Base-by-base conservation (phyloP, 106 monocot genomes). In the Dactylorhiza incarnata region DNA sequence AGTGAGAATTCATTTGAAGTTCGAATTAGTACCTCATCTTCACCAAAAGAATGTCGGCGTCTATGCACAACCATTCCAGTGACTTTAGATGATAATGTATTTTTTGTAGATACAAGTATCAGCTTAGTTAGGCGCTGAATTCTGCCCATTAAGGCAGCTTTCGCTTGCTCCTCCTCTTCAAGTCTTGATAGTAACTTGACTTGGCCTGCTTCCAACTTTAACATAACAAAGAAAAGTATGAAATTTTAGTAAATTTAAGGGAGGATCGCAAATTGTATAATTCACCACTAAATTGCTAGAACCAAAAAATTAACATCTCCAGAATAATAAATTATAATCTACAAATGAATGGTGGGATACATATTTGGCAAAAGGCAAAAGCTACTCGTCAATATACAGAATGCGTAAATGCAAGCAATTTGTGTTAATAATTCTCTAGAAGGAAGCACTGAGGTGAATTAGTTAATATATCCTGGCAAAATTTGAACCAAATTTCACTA, bases 181-280 rank as follows among this genome's bases (percentile, higher is more conserved):
- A 99, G 54, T 82, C 91, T 93, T 54, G 97, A 94, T 23, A 88
- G 97, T 68, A 97, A 72, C 81, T 91, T 91, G 7, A 97, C 97
- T 94, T 97, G 93, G 52, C 97, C 97, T 77, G 93, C 97, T 86
- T 97, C 97, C 79, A 97, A 83, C 97, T 97, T 77, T 65, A 73
- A 17, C 53, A 51, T 59, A 20, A 13, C 66, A 73, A 72, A 29
- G 55, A 45, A 49, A 72, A 72, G 3, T 5, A 49, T 48, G 22
- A 72, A 17, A 48, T 47, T 72, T 72, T 23, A 11, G 3, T 1
- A 22, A n/a, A 20, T 17, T n/a, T 46, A 45, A 69, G 1, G 6
- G 11, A 16, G 5, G 14, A n/a, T 13, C 16, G 16, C 2, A 46
- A 69, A 69, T 69, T 69, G 46, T 12, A 45, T 2, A 17, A 14